Percentiles rank a stretch among this genome's conserved stretches.
Evolutionary conservation across 768 basidiomycete genomes (phyloP).

Genomic region (Paxillus ammoniavirescens): DNA sequence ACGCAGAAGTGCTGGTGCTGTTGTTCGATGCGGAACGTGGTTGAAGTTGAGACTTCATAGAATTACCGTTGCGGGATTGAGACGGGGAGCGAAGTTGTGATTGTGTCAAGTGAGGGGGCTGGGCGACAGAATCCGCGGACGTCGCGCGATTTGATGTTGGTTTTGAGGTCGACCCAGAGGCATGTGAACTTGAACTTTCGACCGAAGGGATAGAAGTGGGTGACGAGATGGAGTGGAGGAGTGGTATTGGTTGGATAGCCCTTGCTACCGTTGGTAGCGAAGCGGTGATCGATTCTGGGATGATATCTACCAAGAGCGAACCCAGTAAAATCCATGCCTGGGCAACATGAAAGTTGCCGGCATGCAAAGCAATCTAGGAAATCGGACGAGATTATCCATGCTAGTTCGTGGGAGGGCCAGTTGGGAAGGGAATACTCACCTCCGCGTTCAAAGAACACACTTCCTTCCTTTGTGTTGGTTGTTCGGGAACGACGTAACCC

Average conservation of each 20-base stretch:
- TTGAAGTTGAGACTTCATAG: constrained; percentile 4
- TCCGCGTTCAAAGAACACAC: constrained; percentile 65
- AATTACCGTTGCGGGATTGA: constrained; percentile 17
- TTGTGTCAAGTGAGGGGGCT: not conserved
- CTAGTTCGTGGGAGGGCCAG: not conserved
- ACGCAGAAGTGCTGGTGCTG: constrained; percentile 15
- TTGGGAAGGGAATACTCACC: constrained; percentile 26
- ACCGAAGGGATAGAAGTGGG: constrained; percentile 38
- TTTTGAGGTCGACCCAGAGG: constrained; percentile 15
- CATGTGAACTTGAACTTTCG: constrained; percentile 8
- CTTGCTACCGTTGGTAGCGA: constrained; percentile 22
- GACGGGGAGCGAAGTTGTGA: constrained; percentile 23
- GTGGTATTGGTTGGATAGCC: constrained; percentile 21
- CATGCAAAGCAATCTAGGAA: constrained; percentile 55
- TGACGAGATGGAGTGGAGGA: constrained; percentile 41
- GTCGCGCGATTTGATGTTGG: constrained; percentile 22
- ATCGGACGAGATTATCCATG: not conserved
- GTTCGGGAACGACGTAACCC: constrained; percentile 48
- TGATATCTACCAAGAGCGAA: constrained; percentile 51
- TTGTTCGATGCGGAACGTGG: constrained; percentile 18
- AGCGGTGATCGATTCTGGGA: constrained; percentile 35
- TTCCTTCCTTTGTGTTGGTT: constrained; percentile 36
- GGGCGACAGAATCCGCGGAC: constrained; percentile 25
- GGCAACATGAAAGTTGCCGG: constrained; percentile 52
- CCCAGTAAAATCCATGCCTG: constrained; percentile 69